Evolutionary conservation across 192 early-diverging fungal species (phyloP), one percentile per base, ranked within the genome.

Genomic region (Geranomyces variabilis): DNA sequence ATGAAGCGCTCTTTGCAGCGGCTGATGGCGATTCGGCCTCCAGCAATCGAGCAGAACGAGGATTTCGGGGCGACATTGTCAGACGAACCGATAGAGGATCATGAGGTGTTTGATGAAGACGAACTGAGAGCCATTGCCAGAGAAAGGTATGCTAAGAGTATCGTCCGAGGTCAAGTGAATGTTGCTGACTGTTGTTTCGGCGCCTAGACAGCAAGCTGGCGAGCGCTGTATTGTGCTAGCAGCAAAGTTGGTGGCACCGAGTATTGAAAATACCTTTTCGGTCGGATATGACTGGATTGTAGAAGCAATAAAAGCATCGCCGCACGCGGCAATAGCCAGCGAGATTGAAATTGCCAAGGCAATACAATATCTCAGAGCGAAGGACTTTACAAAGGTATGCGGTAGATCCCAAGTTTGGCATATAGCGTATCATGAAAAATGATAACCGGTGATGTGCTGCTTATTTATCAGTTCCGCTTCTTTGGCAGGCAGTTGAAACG

Each of bases 261-360:
- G 64, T 41, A 81, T 88, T 33, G 86, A 82, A 28, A 57, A 62
- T 53, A 64, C 63, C 30, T 76, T 81, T 46, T 58, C 78, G 0
- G 46, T 58, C 17, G 86, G 84, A 3, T 88, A 83, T 60, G 86
- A 88, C 66, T 85, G 80, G 79, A 73, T 86, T 19, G 74, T 81
- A 2, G 84, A 87, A 21, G 77, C 75, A n/a, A 73, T 87, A 41
- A 84, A 85, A 53, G 44, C 61, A 19, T 86, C 84, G 13, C 76
- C 81, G 9, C 75, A 85, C 43, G 75, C 79, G 0, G 79, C 80
- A 26, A 84, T 87, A 36, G 82, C 81, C 6, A 75, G 71, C 57
- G 86, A 88, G 51, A 72, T 88, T 21, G 86, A 86, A 63, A 87
- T 88, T 70, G 84, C 86, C 1, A 88, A 88, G 66, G 82, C 86